Evolutionary conservation across 805 yeast species (phyloP).

Genomic region (Candida awuae): DNA sequence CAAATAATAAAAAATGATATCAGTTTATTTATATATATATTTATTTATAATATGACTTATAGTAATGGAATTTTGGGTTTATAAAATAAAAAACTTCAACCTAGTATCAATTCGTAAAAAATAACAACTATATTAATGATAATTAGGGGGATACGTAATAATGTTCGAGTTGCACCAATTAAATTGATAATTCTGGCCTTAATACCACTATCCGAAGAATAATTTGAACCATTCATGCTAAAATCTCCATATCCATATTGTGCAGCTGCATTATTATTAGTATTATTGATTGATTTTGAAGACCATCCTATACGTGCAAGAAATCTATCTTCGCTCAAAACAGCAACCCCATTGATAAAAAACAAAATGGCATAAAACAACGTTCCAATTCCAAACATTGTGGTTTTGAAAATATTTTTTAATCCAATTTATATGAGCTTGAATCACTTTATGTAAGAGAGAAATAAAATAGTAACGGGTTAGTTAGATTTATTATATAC

Average conservation of each 20-base stretch:
- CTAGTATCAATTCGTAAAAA: conserved; percentile 44
- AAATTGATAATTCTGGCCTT: conserved; percentile 44
- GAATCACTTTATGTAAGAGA: too few relatives aligned
- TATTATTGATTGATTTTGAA: conserved; percentile 29
- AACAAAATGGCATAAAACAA: conserved; percentile 44
- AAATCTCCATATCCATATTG: conserved; percentile 11
- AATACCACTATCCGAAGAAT: conserved; percentile 17
- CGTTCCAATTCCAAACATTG: conserved; percentile 51
- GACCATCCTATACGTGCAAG: conserved; percentile 40
- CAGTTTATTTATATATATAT: background rate
- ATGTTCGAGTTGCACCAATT: conserved; percentile 51
- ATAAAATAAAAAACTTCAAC: conserved; percentile 23
- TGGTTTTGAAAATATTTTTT: too few relatives aligned
- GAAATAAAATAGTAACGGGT: too few relatives aligned
- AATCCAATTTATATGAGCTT: too few relatives aligned
- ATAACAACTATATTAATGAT: conserved; percentile 43
- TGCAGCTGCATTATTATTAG: conserved; percentile 21
- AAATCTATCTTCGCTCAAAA: conserved; percentile 53
- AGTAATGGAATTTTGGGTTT: too few relatives aligned
- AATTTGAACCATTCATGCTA: conserved; percentile 16
- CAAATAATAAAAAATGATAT: background rate
- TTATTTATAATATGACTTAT: conserved; percentile 27
- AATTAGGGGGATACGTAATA: conserved; percentile 50
- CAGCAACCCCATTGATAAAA: conserved; percentile 48
- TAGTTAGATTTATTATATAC: too few relatives aligned